Evolutionary conservation across 768 basidiomycete genomes (phyloP).

Genomic region (Coprinopsis cinerea): DNA sequence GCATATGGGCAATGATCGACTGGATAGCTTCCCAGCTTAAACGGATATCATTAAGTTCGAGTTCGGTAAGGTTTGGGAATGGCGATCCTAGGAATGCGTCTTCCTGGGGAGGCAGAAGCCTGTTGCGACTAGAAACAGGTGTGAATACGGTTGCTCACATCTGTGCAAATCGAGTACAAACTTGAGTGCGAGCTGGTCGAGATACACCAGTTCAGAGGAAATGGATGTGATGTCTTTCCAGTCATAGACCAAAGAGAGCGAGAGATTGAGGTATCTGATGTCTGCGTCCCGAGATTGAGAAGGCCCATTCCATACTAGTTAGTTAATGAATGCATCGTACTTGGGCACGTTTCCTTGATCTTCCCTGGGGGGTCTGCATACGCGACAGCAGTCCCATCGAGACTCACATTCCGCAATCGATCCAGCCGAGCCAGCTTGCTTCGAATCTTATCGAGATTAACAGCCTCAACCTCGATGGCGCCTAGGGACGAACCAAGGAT

Average conservation of each 20-base stretch:
- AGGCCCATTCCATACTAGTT: too few relatives aligned
- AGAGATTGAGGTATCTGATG: constrained; percentile 77
- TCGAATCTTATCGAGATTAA: constrained; percentile 74
- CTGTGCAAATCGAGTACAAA: constrained; percentile 31
- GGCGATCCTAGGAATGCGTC: constrained; percentile 27
- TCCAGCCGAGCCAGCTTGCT: constrained; percentile 60
- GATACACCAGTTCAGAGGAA: constrained; percentile 47
- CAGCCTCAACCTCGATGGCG: constrained; percentile 81
- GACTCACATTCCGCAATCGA: constrained; percentile 69
- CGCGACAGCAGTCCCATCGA: constrained; percentile 65
- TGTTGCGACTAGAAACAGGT: constrained; percentile 51
- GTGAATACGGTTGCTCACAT: constrained; percentile 14
- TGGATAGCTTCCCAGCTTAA: constrained; percentile 67
- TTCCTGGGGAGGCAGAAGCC: constrained; percentile 41
- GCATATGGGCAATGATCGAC: constrained; percentile 45
- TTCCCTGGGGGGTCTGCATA: constrained; percentile 40
- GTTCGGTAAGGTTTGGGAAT: constrained; percentile 50
- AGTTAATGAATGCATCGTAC: constrained; percentile 47
- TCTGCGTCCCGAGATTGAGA: constrained; percentile 33
- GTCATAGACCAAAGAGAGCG: constrained; percentile 60
- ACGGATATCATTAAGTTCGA: constrained; percentile 71
- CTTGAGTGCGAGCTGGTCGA: constrained; percentile 75
- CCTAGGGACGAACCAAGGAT: constrained; percentile 78
- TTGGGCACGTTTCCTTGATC: constrained; percentile 56
- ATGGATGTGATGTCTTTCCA: constrained; percentile 73